Percentiles rank a stretch among this genome's conserved stretches.
phyloP scores from a whole-genome alignment of 306 rosid species.

The Vigna trinervia region DNA sequence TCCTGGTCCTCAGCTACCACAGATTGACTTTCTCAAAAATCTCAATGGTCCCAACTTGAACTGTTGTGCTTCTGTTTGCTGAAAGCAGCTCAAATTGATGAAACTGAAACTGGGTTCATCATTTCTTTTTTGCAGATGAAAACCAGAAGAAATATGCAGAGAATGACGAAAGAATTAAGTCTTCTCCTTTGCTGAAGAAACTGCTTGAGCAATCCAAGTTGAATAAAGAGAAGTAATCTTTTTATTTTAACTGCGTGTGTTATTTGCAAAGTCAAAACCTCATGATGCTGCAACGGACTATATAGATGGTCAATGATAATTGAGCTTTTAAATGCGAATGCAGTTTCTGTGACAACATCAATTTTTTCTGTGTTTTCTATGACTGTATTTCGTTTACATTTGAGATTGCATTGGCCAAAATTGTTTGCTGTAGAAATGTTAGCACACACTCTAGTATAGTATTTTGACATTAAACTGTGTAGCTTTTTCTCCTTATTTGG shows the following conservation, averaged over 20 bases:
- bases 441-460: neutral
- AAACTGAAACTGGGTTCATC: conserved; percentile 32
- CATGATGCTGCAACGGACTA: neutral
- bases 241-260: neutral
- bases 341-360: too few species aligned
- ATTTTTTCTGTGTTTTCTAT: neutral
- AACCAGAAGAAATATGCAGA: conserved; percentile 90
- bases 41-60: conserved; percentile 61
- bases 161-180: conserved; percentile 73
- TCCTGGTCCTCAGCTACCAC: conserved; percentile 90
- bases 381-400: neutral
- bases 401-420: neutral
- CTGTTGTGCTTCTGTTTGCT: conserved; percentile 30
- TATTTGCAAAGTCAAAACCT: conserved; percentile 16
- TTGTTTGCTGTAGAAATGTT: neutral
- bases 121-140: conserved; percentile 67
- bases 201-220: conserved; percentile 77
- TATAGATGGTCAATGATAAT: too few species aligned
- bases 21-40: conserved; percentile 77
- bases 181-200: conserved; percentile 74
- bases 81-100: conserved; percentile 26
- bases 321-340: neutral
- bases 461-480: neutral
- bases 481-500: neutral
- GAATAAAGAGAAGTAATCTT: conserved; percentile 82